Evolutionary conservation across 164 flowering plant genomes (phyloP).

Genomic region (Taxillus chinensis): DNA sequence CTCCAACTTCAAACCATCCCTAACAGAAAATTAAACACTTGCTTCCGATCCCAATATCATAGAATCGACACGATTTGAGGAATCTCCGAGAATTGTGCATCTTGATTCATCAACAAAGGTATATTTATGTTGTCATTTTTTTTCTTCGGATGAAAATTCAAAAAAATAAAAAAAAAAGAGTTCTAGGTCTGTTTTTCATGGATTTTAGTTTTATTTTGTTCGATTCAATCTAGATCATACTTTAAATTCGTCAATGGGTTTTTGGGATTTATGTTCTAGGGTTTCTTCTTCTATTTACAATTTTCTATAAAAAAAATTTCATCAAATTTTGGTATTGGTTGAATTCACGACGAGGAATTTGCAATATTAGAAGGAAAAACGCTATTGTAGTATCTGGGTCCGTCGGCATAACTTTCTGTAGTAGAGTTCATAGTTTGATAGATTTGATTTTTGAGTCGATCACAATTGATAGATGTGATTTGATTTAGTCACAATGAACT

Average conservation of each 20-base stretch:
- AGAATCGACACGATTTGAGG: background rate
- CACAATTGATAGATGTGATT: background rate
- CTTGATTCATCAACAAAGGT: background rate
- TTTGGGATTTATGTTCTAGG: conserved; percentile 13
- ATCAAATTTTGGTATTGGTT: background rate
- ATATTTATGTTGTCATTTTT: conserved; percentile 3
- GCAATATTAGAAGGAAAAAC: background rate
- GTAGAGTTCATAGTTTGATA: background rate
- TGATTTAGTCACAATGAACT: background rate
- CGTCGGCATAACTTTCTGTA: background rate
- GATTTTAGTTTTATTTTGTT: too few relatives aligned
- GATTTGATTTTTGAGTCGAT: background rate
- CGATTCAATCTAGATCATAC: too few relatives aligned
- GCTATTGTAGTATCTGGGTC: background rate
- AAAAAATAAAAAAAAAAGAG: too few relatives aligned
- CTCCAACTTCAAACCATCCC: conserved; percentile 3
- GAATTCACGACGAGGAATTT: background rate
- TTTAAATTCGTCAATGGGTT: too few relatives aligned
- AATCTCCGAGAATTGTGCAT: background rate
- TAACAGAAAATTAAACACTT: background rate
- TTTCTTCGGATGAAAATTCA: background rate
- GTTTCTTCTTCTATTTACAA: conserved; percentile 3
- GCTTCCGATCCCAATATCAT: background rate
- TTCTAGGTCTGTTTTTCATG: too few relatives aligned
- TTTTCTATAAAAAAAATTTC: background rate